Evolutionary conservation across 2,329 filamentous ascomycete species (phyloP).

Genomic region (Aspergillus hortae): DNA sequence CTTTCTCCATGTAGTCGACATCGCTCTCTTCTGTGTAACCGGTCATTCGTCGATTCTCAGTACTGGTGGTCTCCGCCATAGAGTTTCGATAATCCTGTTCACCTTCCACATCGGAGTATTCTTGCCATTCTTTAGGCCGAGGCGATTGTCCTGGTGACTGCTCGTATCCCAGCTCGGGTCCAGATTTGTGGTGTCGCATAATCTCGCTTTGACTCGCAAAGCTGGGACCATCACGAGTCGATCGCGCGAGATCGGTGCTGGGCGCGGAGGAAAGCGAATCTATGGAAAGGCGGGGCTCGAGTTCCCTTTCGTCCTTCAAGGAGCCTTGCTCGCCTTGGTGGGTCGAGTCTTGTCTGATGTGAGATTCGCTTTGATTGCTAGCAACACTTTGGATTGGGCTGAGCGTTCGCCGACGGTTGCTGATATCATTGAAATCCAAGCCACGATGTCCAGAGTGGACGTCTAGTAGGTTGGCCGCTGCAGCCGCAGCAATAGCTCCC

Average conservation of each 20-base stretch:
- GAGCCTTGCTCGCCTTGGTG: constrained; percentile 49
- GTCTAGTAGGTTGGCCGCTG: constrained; percentile 35
- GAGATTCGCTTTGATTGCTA: constrained; percentile 72
- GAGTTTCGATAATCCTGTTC: constrained; percentile 55
- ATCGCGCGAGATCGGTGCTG: constrained; percentile 55
- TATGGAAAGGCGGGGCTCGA: constrained; percentile 50
- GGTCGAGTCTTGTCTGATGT: constrained; percentile 58
- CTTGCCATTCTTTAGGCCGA: constrained; percentile 21
- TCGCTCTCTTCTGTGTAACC: constrained; percentile 56
- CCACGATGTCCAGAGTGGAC: constrained; percentile 48
- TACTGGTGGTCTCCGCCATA: constrained; percentile 45
- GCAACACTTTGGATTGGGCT: constrained; percentile 93
- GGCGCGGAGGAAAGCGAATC: constrained; percentile 56
- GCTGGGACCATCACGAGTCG: constrained; percentile 52
- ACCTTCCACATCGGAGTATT: constrained; percentile 22
- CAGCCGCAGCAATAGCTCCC: constrained; percentile 38
- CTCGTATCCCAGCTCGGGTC: constrained; percentile 38
- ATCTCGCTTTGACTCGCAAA: constrained; percentile 50
- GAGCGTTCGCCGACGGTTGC: constrained; percentile 65
- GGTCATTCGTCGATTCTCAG: constrained; percentile 50
- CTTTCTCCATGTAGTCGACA: constrained; percentile 53
- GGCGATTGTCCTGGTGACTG: constrained; percentile 25
- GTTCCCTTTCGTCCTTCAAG: constrained; percentile 60
- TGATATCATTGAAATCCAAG: constrained; percentile 50
- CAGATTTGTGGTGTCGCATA: constrained; percentile 41